These are phyloP conservation scores for Cryomyces antarcticus DNA, from an alignment of 495 filamentous ascomycete genomes.

Conservation along the genomic window DNA sequence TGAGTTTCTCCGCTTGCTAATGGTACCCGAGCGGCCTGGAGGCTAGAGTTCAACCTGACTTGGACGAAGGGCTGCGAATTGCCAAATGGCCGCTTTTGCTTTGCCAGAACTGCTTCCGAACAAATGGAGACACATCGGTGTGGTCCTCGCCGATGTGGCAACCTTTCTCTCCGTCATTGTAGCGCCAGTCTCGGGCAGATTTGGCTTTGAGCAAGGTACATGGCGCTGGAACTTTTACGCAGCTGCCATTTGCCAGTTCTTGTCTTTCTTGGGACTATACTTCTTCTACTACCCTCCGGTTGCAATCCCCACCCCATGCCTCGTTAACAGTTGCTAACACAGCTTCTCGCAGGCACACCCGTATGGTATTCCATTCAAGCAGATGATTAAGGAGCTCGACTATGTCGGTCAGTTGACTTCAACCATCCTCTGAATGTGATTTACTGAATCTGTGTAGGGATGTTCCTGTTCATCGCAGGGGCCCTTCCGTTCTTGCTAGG, in stretches of 20 bases:
- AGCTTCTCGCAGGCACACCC: constrained; percentile 1
- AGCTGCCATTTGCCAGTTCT: constrained; percentile 1
- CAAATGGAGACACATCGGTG: constrained; percentile 11
- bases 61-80: neutral
- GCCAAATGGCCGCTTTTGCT: constrained; percentile 11
- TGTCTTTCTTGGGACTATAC: constrained; percentile 1
- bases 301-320: no score
- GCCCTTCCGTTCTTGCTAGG: constrained; percentile 1
- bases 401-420: constrained; percentile 1
- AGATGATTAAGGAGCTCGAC: constrained; percentile 2
- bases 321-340: no score
- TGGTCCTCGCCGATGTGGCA: constrained; percentile 7
- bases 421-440: neutral
- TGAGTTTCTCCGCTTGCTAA: constrained; percentile 1
- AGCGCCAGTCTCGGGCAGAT: constrained; percentile 8
- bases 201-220: neutral
- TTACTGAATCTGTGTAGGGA: neutral
- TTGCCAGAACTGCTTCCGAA: constrained; percentile 11
- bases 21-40: no score
- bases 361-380: neutral
- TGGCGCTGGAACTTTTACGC: constrained; percentile 5
- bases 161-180: constrained; percentile 10
- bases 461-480: neutral
- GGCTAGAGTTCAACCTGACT: no score
- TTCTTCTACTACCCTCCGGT: constrained; percentile 4